Conservation (phyloP, 2,329 filamentous ascomycete species). For the Uncinocarpus reesii region DNA sequence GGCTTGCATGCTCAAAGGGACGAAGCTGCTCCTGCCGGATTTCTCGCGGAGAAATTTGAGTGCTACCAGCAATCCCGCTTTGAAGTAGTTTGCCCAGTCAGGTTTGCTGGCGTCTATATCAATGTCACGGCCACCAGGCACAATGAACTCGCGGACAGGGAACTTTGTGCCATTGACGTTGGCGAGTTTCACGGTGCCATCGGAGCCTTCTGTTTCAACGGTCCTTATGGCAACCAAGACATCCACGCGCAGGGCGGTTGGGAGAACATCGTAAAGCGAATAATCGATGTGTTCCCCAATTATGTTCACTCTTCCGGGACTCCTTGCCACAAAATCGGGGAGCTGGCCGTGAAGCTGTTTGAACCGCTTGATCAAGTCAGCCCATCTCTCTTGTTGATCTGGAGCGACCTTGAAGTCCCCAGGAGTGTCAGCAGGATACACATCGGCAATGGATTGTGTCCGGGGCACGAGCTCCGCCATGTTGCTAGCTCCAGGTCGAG, state of each 20-base stretch:
- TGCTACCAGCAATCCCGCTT: slow-evolving; percentile 75
- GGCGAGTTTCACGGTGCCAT: slow-evolving; percentile 61
- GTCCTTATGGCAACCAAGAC: slow-evolving; percentile 70
- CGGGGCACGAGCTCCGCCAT: slow-evolving; percentile 54
- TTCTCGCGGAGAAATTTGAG: slow-evolving; percentile 61
- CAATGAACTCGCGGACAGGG: slow-evolving; percentile 60
- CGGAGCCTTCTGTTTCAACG: slow-evolving; percentile 34
- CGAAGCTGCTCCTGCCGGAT: slow-evolving; percentile 52
- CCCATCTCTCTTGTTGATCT: slow-evolving; percentile 64
- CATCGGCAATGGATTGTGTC: slow-evolving; percentile 62
- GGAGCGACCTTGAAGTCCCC: slow-evolving; percentile 62
- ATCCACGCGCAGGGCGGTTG: slow-evolving; percentile 90
- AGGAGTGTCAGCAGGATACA: slow-evolving; percentile 69
- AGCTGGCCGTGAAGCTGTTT: slow-evolving; percentile 56
- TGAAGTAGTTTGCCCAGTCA: slow-evolving; percentile 99
- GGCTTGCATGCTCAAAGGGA: slow-evolving; percentile 70
- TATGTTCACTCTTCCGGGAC: slow-evolving; percentile 91
- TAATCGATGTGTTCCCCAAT: slow-evolving; percentile 99
- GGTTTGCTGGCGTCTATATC: slow-evolving; percentile 75
- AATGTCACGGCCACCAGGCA: slow-evolving; percentile 53
- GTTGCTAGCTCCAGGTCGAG: slow-evolving; percentile 20
- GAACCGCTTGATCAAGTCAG: slow-evolving; percentile 61
- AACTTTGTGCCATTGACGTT: slow-evolving; percentile 73
- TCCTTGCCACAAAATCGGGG: slow-evolving; percentile 75
- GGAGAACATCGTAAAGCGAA: slow-evolving; percentile 87